These are phyloP conservation scores for Ustilago nuda DNA, from an alignment of 1,284 basidiomycete species.

Conservation along the genomic window DNA sequence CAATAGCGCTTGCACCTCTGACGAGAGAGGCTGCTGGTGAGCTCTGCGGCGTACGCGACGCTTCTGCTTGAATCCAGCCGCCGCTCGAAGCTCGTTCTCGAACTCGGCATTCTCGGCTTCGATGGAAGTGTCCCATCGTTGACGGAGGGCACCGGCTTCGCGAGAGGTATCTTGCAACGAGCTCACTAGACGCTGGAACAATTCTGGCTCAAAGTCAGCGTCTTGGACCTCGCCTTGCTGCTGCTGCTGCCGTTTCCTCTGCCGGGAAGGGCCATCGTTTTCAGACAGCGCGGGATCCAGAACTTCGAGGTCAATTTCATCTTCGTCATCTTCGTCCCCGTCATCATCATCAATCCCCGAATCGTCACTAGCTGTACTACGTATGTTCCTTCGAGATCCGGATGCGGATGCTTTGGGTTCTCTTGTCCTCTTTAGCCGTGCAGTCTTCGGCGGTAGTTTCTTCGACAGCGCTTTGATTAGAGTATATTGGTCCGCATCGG, in stretches of 20 bases:
- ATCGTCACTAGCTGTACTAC: conserved; percentile 10
- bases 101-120: conserved; percentile 61
- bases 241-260: not conserved
- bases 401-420: conserved; percentile 3
- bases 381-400: not conserved
- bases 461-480: conserved; percentile 13
- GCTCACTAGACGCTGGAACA: conserved; percentile 51
- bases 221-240: conserved; percentile 15
- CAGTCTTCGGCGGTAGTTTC: conserved; percentile 15
- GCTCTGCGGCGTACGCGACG: conserved; percentile 27
- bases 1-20: conserved; percentile 83
- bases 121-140: conserved; percentile 59
- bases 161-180: conserved; percentile 55
- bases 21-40: conserved; percentile 73
- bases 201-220: conserved; percentile 51
- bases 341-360: conserved; percentile 6
- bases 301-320: conserved; percentile 10
- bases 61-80: conserved; percentile 55
- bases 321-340: conserved; percentile 13
- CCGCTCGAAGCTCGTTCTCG: conserved; percentile 60
- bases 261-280: not conserved
- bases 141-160: conserved; percentile 35
- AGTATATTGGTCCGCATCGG: conserved; percentile 26
- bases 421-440: not conserved
- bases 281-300: conserved; percentile 26